Conservation (phyloP, 225 moss, liverwort and hornwort species). For the Climacium dendroides region DNA sequence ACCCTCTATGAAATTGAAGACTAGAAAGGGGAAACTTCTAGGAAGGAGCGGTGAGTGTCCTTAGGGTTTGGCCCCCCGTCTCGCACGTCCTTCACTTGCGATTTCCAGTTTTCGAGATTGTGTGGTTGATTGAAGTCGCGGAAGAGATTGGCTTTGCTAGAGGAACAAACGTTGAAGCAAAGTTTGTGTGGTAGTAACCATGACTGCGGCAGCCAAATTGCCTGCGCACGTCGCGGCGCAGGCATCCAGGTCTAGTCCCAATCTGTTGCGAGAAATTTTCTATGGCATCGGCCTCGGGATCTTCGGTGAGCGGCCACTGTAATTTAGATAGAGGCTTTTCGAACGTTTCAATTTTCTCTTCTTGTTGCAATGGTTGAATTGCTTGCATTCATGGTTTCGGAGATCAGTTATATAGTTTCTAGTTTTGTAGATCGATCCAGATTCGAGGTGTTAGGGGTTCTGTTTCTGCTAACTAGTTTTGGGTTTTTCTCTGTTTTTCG, state of each 20-base stretch:
- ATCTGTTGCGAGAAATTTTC: constrained; percentile 9
- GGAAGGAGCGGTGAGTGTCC: neutral
- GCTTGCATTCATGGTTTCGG: neutral
- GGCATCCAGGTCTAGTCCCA: constrained; percentile 15
- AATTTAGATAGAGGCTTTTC: no score
- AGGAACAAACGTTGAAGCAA: no score
- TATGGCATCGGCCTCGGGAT: constrained; percentile 17
- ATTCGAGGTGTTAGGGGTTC: neutral
- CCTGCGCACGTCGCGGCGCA: constrained; percentile 21
- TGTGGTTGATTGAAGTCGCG: neutral
- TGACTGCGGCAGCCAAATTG: constrained; percentile 21
- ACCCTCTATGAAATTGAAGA: neutral
- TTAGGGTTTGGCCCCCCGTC: neutral
- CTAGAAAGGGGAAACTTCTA: neutral
- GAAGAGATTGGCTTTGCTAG: neutral
- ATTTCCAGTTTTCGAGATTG: neutral
- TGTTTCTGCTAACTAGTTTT: neutral
- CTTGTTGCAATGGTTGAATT: neutral
- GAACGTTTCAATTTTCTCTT: neutral
- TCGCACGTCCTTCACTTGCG: neutral
- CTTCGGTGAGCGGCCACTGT: neutral
- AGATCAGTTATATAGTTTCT: neutral
- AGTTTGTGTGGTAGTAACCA: neutral
- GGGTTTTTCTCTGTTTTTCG: neutral
- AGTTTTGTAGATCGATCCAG: neutral